Conservation (phyloP, 2,329 filamentous ascomycete species). For the Blumeriella jaapii region DNA sequence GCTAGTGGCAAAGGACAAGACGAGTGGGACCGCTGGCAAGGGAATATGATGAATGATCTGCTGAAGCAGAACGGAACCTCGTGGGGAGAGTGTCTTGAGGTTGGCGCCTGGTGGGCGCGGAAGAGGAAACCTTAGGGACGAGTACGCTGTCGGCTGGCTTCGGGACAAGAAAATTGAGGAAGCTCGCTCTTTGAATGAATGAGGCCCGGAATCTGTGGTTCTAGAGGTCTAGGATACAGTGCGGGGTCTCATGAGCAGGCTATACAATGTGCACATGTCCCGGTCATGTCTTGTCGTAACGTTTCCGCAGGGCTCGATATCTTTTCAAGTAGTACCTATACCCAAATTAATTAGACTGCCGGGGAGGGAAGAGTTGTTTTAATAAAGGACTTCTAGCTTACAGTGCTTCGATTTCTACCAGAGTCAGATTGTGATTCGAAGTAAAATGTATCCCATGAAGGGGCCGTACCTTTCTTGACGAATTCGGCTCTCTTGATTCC, state of each 20-base stretch:
- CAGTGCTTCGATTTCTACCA: conserved; percentile 81
- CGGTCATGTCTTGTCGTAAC: conserved; percentile 42
- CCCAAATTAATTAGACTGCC: conserved; percentile 6
- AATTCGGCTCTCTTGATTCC: conserved; percentile 72
- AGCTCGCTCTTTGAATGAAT: too few species aligned
- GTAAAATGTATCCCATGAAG: background rate
- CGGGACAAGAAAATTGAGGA: conserved; percentile 1
- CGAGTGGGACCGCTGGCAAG: conserved; percentile 86
- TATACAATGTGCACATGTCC: background rate
- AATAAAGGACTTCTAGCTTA: too few species aligned
- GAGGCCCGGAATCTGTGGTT: background rate
- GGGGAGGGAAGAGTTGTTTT: too few species aligned
- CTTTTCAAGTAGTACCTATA: conserved; percentile 81
- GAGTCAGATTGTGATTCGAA: background rate
- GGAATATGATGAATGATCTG: conserved; percentile 75
- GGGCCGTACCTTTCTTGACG: conserved; percentile 68
- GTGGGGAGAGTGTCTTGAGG: conserved; percentile 75
- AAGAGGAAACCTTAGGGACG: conserved; percentile 53
- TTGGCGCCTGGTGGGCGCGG: conserved; percentile 81
- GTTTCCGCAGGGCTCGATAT: conserved; percentile 73
- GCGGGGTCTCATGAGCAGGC: background rate
- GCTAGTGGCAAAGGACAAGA: conserved; percentile 78
- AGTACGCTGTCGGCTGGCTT: background rate
- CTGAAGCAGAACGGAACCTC: conserved; percentile 67
- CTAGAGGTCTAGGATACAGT: too few species aligned